A percentile compares a stretch with the other conserved stretches of the same genome.
Conservation (phyloP, 176 grass and related monocot genomes). For the Areca catechu region DNA sequence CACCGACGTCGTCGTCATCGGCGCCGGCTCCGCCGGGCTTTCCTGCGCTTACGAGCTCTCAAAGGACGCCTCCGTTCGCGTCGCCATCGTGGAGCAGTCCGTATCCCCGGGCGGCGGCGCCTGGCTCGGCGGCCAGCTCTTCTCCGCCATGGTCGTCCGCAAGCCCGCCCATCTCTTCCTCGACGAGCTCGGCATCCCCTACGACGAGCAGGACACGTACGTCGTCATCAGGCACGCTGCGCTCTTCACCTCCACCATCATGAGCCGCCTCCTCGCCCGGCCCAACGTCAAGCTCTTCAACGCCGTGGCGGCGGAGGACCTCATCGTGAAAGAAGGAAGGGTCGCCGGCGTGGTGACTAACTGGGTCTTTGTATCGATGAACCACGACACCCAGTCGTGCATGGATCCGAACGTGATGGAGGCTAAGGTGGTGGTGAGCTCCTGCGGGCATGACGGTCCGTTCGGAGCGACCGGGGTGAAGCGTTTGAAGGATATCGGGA, state of each 20-base stretch:
- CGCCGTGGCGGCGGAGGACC: slow-evolving; percentile 85
- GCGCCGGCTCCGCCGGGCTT: slow-evolving; percentile 79
- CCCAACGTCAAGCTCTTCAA: slow-evolving; percentile 99
- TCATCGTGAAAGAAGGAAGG: slow-evolving; percentile 64
- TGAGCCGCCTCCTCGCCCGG: slow-evolving; percentile 64
- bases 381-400: slow-evolving; percentile 96
- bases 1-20: slow-evolving; percentile 83
- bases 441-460: slow-evolving; percentile 87
- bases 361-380: slow-evolving; percentile 91
- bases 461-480: slow-evolving; percentile 90
- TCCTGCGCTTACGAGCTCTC: slow-evolving; percentile 95
- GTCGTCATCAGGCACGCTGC: slow-evolving; percentile 82
- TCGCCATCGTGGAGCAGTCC: slow-evolving; percentile 84
- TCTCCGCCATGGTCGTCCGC: slow-evolving; percentile 96
- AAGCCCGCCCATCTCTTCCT: slow-evolving; percentile 89
- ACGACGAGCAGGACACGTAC: slow-evolving; percentile 85
- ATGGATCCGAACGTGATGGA: slow-evolving; percentile 99
- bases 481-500: slow-evolving; percentile 81
- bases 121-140: slow-evolving; percentile 91
- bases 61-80: slow-evolving; percentile 63
- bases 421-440: slow-evolving; percentile 89
- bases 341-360: slow-evolving; percentile 91
- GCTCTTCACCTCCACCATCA: slow-evolving; percentile 90
- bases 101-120: slow-evolving; percentile 95
- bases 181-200: slow-evolving; percentile 61